Evolutionary conservation across 352 stramenopile genomes (phyloP), one percentile per base, ranked within the genome.

Genomic region (Phytophthora melonis): DNA sequence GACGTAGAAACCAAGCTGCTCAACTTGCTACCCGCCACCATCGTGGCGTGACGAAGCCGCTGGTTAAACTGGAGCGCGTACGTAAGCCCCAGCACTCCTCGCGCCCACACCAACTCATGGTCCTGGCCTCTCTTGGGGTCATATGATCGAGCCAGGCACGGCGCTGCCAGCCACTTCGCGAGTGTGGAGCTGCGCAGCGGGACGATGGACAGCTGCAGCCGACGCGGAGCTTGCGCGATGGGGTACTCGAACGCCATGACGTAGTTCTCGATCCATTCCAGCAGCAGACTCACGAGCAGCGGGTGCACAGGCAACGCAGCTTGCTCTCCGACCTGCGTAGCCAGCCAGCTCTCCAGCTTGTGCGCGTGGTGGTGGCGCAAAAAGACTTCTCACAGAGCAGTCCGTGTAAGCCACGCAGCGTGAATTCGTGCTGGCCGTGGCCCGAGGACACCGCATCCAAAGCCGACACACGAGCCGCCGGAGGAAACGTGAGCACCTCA

Each of bases 261-360:
- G 62, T 93, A 93, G 53, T 93, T 93, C 62, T 93, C 86, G 59
- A 93, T 85, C 79, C 78, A 93, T 72, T 93, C 86, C 0, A 91
- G 58, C 34, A 91, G 55, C 1, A 93, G 41, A 49, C 74, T 89
- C 21, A 88, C 50, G 6, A 92, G 57, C 16, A 93, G 55, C 13
- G 86, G 82, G 41, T 92, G 84, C 21, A 92, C 64, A 6, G 86
- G 86, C 39, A 87, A 72, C 6, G 75, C 74, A 1, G 68, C 70
- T 23, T 83, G 67, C 11, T 81, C 73, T 58, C 79, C 75, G 21
- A 93, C 43, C 43, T 90, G 77, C 19, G 34, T 65, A 43, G 74
- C 59, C 2, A 93, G 54, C 84, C 86, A 92, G 23, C 70, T 81
- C 58, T 92, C 81, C 1, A 93, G 77, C 19, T 78, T 77, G n/a